Percentiles rank a stretch among this genome's conserved stretches.
These are phyloP conservation scores for Leccinellum albellum DNA, from an alignment of 768 basidiomycete genomes.

Conservation along the genomic window DNA sequence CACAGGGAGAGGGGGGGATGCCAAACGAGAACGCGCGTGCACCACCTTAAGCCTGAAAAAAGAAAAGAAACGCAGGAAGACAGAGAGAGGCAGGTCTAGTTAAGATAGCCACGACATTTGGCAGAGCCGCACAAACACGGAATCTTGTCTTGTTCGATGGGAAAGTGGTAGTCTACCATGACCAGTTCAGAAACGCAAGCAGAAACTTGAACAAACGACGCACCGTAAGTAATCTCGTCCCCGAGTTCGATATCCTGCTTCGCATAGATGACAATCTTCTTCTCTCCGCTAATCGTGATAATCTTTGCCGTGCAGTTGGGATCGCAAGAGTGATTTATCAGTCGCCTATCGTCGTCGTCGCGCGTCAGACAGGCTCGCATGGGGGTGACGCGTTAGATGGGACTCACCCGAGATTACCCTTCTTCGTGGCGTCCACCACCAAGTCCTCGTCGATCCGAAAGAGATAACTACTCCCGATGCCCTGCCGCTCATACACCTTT, in stretches of 20 bases:
- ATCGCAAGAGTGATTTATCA: slow-evolving; percentile 99
- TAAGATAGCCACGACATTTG: slow-evolving; percentile 93
- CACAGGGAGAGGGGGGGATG: not conserved
- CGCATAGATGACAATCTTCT: slow-evolving; percentile 99
- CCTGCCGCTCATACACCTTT: slow-evolving; percentile 94
- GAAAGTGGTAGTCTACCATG: slow-evolving; percentile 91
- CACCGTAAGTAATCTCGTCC: slow-evolving; percentile 96
- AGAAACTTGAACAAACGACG: slow-evolving; percentile 24
- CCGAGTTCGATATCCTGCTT: slow-evolving; percentile 94
- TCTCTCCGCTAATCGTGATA: slow-evolving; percentile 86
- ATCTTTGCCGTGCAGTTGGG: slow-evolving; percentile 91
- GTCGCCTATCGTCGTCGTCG: slow-evolving; percentile 51
- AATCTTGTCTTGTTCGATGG: slow-evolving; percentile 97
- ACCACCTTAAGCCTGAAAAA: not conserved
- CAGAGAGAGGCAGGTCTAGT: slow-evolving; percentile 48
- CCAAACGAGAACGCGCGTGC: not conserved
- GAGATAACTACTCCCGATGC: slow-evolving; percentile 96
- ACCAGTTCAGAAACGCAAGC: not conserved
- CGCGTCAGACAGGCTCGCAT: slow-evolving; percentile 11
- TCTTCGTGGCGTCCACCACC: slow-evolving; percentile 98
- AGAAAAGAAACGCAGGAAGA: not conserved
- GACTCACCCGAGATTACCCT: slow-evolving; percentile 92
- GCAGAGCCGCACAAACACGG: slow-evolving; percentile 86
- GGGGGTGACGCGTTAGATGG: not conserved
- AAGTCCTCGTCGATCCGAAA: slow-evolving; percentile 98